Conservation (phyloP, 106 monocot species). For the Dactylorhiza incarnata region DNA sequence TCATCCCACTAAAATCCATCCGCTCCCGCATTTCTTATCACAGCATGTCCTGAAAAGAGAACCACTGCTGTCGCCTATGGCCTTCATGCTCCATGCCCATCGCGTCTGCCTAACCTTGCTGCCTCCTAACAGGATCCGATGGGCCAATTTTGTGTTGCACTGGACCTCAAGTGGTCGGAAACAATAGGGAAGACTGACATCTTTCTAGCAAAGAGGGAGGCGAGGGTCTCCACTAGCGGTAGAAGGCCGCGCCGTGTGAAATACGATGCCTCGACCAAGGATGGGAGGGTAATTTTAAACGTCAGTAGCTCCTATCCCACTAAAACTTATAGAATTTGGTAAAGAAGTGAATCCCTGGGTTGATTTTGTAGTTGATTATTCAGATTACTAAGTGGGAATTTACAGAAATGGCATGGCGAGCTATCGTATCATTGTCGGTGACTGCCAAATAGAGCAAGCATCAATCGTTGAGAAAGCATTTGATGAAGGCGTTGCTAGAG, state of each 20-base stretch:
- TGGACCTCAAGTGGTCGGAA: slow-evolving; percentile 32
- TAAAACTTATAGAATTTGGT: background rate
- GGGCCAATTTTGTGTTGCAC: slow-evolving; percentile 4
- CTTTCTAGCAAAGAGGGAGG: slow-evolving; percentile 12
- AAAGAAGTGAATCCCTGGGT: background rate
- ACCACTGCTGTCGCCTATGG: slow-evolving; percentile 11
- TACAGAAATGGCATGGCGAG: slow-evolving; percentile 99
- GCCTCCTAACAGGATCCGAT: background rate
- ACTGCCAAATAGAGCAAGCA: slow-evolving; percentile 94
- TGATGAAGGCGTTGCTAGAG: slow-evolving; percentile 91
- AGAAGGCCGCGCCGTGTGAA: slow-evolving; percentile 30
- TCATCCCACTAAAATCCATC: background rate
- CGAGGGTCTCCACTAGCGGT: slow-evolving; percentile 7
- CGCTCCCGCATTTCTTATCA: background rate
- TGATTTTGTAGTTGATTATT: background rate
- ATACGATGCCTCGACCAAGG: slow-evolving; percentile 53
- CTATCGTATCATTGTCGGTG: slow-evolving; percentile 82
- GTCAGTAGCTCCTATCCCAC: background rate
- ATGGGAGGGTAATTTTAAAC: slow-evolving; percentile 45
- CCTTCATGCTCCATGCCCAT: slow-evolving; percentile 9
- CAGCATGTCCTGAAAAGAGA: background rate
- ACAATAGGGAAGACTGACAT: slow-evolving; percentile 10
- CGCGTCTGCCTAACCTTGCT: slow-evolving; percentile 13
- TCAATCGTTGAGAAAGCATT: slow-evolving; percentile 96
- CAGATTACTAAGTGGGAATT: slow-evolving; percentile 93